These are phyloP conservation scores for Agrocybe praecox DNA, from an alignment of 768 basidiomycete species.

Conservation along the genomic window DNA sequence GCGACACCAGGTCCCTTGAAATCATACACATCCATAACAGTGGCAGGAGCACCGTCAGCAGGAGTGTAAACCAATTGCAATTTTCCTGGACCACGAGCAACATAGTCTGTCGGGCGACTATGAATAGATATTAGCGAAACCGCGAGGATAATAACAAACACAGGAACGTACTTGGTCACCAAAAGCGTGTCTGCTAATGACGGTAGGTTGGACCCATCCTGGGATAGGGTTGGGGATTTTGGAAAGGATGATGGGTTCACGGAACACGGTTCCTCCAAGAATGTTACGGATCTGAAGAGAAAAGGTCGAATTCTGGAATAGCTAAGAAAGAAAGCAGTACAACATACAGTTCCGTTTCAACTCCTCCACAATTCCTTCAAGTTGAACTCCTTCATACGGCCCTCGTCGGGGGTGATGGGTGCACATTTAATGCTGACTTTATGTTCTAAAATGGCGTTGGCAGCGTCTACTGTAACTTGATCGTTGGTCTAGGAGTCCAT, in stretches of 20 bases:
- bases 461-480: constrained; percentile 89
- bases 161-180: constrained; percentile 77
- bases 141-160: background rate
- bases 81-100: constrained; percentile 92
- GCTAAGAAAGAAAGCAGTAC: constrained; percentile 8
- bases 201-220: constrained; percentile 96
- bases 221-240: constrained; percentile 93
- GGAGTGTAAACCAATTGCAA: constrained; percentile 92
- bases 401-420: constrained; percentile 98
- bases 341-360: constrained; percentile 87
- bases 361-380: constrained; percentile 98
- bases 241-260: constrained; percentile 93
- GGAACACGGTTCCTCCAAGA: constrained; percentile 97
- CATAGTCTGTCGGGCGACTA: constrained; percentile 92
- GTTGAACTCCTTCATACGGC: constrained; percentile 93
- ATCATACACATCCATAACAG: constrained; percentile 84
- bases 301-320: background rate
- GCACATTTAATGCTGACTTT: constrained; percentile 99
- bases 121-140: constrained; percentile 1
- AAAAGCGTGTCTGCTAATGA: constrained; percentile 96
- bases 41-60: constrained; percentile 66
- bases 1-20: constrained; percentile 94
- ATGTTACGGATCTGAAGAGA: constrained; percentile 88
- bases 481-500: constrained; percentile 74
- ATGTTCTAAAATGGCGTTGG: constrained; percentile 92